Evolutionary conservation across 1,284 basidiomycete genomes (phyloP), one percentile per base, ranked within the genome.

Genomic region (Serendipita sp.): DNA sequence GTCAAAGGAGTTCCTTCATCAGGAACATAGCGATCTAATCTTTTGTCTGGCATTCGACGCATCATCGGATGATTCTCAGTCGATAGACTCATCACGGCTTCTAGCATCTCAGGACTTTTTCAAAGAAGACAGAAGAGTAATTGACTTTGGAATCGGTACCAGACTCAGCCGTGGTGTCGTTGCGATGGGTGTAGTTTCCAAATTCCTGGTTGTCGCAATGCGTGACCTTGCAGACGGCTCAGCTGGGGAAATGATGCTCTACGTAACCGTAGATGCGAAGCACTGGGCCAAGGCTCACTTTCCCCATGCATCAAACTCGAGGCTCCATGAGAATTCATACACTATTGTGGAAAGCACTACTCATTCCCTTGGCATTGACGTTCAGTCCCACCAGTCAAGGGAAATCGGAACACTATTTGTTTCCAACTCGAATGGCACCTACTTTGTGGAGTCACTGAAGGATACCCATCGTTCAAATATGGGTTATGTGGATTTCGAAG

Each of bases 401-500:
- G 77, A 82, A 6, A 84, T 93, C 22, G 95, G 95, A 1, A 95
- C 93, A 1, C 77, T 99, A 3, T 99, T 97, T 75, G 87, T 95
- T 58, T 91, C 87, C 72, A 95, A 97, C 73, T 89, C 87, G 45
- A 91, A 96, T 67, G 96, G 96, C 1, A 95, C 91, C 6, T 92
- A 85, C 74, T 99, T 98, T 71, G 88, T 94, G n/a, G 82, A 94
- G 73, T 88, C 88, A 69, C 77, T 99, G 62, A 81, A 85, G 70
- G 85, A 94, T 70, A 98, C 95, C 5, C 94, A 95, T 72, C 79
- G 95, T 53, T 96, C 96, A 71, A 76, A 82, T 55, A 74, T 79
- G 66, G 95, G 94, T 6, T 93, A 86, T 64, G 94, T 99, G 45
- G 95, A 98, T 72, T 98, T 88, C 69, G 95, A 99, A 75, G 85